Evolutionary conservation across 108 stramenopile species (phyloP), one percentile per base, ranked within the genome.

Genomic region (Skeletonema costatum): DNA sequence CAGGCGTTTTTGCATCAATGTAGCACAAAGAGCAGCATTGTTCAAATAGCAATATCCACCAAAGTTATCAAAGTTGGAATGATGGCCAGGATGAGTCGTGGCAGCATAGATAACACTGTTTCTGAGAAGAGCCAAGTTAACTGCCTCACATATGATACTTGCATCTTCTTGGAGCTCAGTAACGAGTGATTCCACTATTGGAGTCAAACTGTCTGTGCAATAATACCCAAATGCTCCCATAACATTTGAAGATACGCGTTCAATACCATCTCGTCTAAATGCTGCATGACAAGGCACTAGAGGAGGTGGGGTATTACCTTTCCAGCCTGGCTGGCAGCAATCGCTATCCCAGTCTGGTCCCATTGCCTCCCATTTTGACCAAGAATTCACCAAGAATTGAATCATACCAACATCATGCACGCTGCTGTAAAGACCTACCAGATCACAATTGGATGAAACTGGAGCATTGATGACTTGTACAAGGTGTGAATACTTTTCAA

Each of bases 21-120:
- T 68, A 5, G 89, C 90, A 32, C 84, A 85, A 7, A 82, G 46
- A 3, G 93, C 91, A 13, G 86, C 89, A 77, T 91, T 86, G 74
- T 92, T 92, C 51, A 91, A 65, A 65, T 92, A 92, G 66, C 94
- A 95, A 72, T 93, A 95, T 56, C 94, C 94, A 29, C 94, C 94
- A 80, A 89, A 92, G 25, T 78, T 80, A 70, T 93, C 90, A n/a
- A 66, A 10, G 17, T 85, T 83, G 1, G 87, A 89, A 74, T 95
- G 94, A 71, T 95, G 94, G 11, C 94, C 94, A 10, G 90, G 94
- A 84, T 93, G 92, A 6, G 94, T 95, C 14, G 86, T 76, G 46
- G 90, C 51, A 46, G 89, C 88, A 81, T 92, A 92, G 4, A 83
- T 87, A 4, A 79, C 83, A 60, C 25, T 58, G 5, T 58, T 50